phyloP scores from a whole-genome alignment of 768 basidiomycete genomes.

The Heimioporus sp. region DNA sequence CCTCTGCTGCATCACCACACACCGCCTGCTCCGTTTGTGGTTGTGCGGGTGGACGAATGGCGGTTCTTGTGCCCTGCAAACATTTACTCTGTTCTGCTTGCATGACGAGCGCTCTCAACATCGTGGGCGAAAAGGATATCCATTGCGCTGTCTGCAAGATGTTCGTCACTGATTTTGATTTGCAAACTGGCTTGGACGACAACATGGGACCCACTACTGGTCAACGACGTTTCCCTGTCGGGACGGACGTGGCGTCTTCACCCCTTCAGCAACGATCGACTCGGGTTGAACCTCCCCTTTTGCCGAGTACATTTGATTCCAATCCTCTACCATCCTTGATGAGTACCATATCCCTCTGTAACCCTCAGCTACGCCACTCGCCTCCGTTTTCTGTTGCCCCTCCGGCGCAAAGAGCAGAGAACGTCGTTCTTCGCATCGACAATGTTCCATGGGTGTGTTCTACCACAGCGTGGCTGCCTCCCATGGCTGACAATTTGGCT shows the following conservation, averaged over 20 bases:
- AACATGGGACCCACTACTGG: slow-evolving; percentile 16
- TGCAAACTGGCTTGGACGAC: slow-evolving; percentile 35
- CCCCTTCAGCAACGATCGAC: slow-evolving; percentile 24
- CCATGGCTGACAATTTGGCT: slow-evolving; percentile 6
- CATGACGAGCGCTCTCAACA: slow-evolving; percentile 83
- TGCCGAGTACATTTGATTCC: slow-evolving; percentile 27
- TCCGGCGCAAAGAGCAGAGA: slow-evolving; percentile 29
- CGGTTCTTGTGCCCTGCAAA: slow-evolving; percentile 68
- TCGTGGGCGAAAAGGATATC: slow-evolving; percentile 88
- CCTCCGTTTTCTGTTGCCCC: slow-evolving; percentile 11
- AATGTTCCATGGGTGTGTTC: slow-evolving; percentile 82
- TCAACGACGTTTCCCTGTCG: slow-evolving; percentile 10
- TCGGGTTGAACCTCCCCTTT: slow-evolving; percentile 25
- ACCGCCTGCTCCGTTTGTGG: slow-evolving; percentile 65
- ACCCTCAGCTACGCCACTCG: slow-evolving; percentile 15
- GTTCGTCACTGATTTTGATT: slow-evolving; percentile 67
- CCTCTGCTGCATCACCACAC: slow-evolving; percentile 12
- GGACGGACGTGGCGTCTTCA: slow-evolving; percentile 16
- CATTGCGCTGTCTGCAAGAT: slow-evolving; percentile 77
- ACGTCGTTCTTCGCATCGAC: slow-evolving; percentile 75
- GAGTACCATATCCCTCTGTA: slow-evolving; percentile 32
- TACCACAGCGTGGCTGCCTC: not conserved
- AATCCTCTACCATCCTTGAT: slow-evolving; percentile 30
- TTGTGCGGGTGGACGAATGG: slow-evolving; percentile 45
- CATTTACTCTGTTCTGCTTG: slow-evolving; percentile 80